A percentile compares a stretch with the other conserved stretches of the same genome.
These are phyloP conservation scores for Saccharomycopsis schoenii DNA, from an alignment of 805 yeast species.

Conservation along the genomic window DNA sequence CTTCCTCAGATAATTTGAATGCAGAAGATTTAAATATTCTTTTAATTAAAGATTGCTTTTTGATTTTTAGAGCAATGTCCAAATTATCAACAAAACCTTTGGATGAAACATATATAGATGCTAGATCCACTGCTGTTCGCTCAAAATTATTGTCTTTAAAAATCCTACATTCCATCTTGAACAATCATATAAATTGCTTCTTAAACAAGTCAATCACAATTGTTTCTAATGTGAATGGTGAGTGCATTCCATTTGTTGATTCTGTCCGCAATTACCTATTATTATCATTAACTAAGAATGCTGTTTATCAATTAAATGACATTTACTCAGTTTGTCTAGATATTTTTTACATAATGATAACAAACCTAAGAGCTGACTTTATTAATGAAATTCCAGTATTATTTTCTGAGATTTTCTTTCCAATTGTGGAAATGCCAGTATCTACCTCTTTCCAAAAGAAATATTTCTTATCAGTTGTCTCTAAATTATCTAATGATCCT, in stretches of 20 bases:
- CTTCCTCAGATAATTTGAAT: conserved; percentile 20
- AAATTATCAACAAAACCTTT: conserved; percentile 78
- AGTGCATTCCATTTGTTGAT: conserved; percentile 56
- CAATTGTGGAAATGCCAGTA: conserved; percentile 84
- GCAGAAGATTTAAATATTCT: conserved; percentile 50
- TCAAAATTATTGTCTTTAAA: conserved; percentile 85
- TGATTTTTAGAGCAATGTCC: conserved; percentile 91
- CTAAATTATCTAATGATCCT: conserved; percentile 79
- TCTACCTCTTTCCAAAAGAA: conserved; percentile 90
- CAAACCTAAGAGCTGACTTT: conserved; percentile 77
- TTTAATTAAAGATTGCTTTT: conserved; percentile 80
- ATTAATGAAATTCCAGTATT: conserved; percentile 92
- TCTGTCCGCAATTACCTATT: conserved; percentile 81
- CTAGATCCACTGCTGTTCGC: conserved; percentile 87
- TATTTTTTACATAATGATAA: conserved; percentile 82
- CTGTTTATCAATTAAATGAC: conserved; percentile 84
- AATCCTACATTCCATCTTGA: conserved; percentile 74
- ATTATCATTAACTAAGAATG: conserved; percentile 76
- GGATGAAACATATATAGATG: conserved; percentile 67
- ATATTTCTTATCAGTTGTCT: conserved; percentile 71
- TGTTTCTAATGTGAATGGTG: conserved; percentile 39
- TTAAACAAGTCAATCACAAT: conserved; percentile 47
- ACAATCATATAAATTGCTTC: conserved; percentile 78
- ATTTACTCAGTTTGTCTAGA: conserved; percentile 88
- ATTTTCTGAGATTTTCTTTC: conserved; percentile 85